Evolutionary conservation across 192 early-diverging fungal species (phyloP).

Genomic region (Backusella liffmaniae): DNA sequence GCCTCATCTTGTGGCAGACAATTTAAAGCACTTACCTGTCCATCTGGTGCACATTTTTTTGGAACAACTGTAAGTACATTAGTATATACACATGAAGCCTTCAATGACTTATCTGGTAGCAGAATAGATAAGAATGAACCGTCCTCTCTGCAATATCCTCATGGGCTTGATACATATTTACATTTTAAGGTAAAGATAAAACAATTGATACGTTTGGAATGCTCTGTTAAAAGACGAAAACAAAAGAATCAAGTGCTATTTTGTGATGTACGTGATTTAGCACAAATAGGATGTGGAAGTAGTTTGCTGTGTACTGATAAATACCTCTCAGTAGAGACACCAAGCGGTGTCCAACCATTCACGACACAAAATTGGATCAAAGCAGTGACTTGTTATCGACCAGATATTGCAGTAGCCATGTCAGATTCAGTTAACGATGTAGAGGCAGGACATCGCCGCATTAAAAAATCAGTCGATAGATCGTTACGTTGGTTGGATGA

Average conservation of each 20-base stretch:
- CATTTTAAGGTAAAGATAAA: conserved; percentile 33
- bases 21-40: conserved; percentile 37
- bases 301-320: conserved; percentile 46
- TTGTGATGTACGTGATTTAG: conserved; percentile 50
- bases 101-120: neutral
- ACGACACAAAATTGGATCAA: conserved; percentile 42
- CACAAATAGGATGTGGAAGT: conserved; percentile 25
- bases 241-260: conserved; percentile 35
- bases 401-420: conserved; percentile 44
- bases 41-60: conserved; percentile 42
- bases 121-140: conserved; percentile 40
- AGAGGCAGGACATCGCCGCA: conserved; percentile 37
- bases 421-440: conserved; percentile 42
- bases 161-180: conserved; percentile 46
- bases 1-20: conserved; percentile 55
- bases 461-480: conserved; percentile 46
- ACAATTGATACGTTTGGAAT: neutral
- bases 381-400: conserved; percentile 41
- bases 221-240: neutral
- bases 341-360: conserved; percentile 48
- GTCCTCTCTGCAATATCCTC: conserved; percentile 32
- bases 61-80: conserved; percentile 46
- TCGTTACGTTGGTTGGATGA: conserved; percentile 50
- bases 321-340: conserved; percentile 46
- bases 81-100: neutral